Evolutionary conservation across 176 grass and related monocot genomes (phyloP), one percentile per base, ranked within the genome.

Genomic region (Rhynchospora breviuscula): DNA sequence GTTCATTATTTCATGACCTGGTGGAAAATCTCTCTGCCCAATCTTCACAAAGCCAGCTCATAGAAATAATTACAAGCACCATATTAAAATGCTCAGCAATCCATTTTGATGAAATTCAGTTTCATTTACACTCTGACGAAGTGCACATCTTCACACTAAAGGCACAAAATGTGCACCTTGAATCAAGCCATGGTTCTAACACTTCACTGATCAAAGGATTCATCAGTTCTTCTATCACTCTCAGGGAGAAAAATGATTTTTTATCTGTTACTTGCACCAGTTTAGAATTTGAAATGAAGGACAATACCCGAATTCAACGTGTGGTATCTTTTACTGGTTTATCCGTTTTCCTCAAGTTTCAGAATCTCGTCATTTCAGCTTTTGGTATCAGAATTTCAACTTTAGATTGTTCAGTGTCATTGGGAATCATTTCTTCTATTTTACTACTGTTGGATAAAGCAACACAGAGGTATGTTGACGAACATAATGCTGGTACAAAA

Each of bases 181-280:
- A 89, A 62, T 68, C 88, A 69, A 85, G 90, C 87, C 83, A 56
- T 93, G 80, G 59, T 89, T 90, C 25, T 47, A n/a, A 73, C 70
- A 86, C 85, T 78, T 86, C 89, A 85, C 58, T 96, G 33, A 91
- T 96, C 47, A 86, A 86, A 89, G 93, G 83, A 91, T 83, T 96
- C 56, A 58, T 91, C 65, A 77, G 83, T 29, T 90, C 82, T 77
- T 81, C 67, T 81, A 13, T 96, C 3, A 44, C 84, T 83, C 88
- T 83, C 13, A 83, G 76, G 74, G 90, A 69, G 75, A 89, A 79
- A 87, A 95, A 90, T 77, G 84, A 25, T 31, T 66, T 25, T 82
- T 31, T 89, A 82, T 56, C 59, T 92, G 85, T 93, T 84, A 82
- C 61, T 74, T 96, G 90, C 46, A 52, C 45, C 61, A 21, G 69